phyloP scores from a whole-genome alignment of 192 early-diverging fungal species.

The Mortierella hygrophila region DNA sequence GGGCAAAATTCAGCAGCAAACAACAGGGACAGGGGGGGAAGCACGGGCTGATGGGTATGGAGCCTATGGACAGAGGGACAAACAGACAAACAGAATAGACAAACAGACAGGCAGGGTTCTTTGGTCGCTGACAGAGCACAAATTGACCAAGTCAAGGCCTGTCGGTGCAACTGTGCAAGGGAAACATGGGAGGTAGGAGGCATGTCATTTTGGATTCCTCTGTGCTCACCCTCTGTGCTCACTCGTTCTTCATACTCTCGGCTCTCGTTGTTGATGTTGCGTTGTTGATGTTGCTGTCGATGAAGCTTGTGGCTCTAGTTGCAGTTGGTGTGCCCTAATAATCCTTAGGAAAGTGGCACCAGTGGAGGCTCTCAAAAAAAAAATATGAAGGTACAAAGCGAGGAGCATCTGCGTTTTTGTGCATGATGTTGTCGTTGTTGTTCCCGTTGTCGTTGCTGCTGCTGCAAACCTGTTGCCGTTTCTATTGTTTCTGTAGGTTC shows the following conservation, averaged over 20 bases:
- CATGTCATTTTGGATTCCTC: background rate
- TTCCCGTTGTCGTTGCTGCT: background rate
- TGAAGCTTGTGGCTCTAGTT: no score
- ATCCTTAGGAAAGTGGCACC: background rate
- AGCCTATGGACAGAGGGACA: background rate
- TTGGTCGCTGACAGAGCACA: background rate
- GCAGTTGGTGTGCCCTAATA: background rate
- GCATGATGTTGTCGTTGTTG: background rate
- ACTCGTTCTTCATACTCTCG: background rate
- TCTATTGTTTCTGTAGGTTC: background rate
- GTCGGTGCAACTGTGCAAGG: background rate
- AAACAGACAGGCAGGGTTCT: background rate
- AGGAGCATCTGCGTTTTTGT: background rate
- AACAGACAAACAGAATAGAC: no score
- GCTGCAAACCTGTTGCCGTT: background rate
- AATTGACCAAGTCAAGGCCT: background rate
- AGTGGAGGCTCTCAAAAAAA: background rate
- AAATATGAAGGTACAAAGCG: background rate
- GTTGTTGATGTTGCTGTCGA: background rate
- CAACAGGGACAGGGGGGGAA: background rate
- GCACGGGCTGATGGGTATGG: background rate
- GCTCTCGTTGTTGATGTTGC: slow-evolving; percentile 9
- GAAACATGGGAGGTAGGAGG: background rate
- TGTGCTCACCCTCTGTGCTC: background rate
- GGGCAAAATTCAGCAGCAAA: background rate